Conservation (phyloP, 1,284 basidiomycete species). For the Boletus smithii region DNA sequence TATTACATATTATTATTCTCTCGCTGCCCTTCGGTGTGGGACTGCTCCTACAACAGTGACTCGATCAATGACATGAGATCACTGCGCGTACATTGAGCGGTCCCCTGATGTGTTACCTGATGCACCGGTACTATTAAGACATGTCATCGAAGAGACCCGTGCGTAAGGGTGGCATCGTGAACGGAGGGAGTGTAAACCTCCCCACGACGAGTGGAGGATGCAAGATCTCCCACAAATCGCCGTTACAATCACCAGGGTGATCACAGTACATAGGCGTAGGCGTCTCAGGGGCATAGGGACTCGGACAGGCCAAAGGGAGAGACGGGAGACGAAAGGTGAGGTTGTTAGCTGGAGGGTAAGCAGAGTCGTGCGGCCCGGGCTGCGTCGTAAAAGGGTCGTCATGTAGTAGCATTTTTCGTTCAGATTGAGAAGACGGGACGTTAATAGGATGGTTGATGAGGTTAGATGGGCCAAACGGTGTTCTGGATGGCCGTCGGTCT, state of each 20-base stretch:
- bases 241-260: slow-evolving; percentile 25
- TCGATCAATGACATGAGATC: not conserved
- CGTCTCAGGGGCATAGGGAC: slow-evolving; percentile 17
- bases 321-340: slow-evolving; percentile 19
- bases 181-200: slow-evolving; percentile 27
- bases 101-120: no score
- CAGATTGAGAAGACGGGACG: not conserved
- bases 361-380: not conserved
- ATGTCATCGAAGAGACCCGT: slow-evolving; percentile 17
- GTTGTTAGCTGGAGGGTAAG: not conserved
- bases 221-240: slow-evolving; percentile 29
- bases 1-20: no score
- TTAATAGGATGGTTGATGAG: slow-evolving; percentile 11
- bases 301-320: not conserved
- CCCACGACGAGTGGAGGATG: slow-evolving; percentile 24
- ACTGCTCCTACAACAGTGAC: no score
- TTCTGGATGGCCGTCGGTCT: slow-evolving; percentile 4
- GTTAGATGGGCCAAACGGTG: slow-evolving; percentile 16
- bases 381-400: slow-evolving; percentile 26
- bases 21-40: no score
- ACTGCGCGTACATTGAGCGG: no score
- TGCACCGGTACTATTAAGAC: not conserved
- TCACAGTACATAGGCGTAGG: slow-evolving; percentile 25
- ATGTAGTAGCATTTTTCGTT: not conserved
- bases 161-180: slow-evolving; percentile 23